Percentiles rank a stretch among this genome's conserved stretches.
These are phyloP conservation scores for Panaeolus cyanescens DNA, from an alignment of 768 basidiomycete species.

Conservation along the genomic window DNA sequence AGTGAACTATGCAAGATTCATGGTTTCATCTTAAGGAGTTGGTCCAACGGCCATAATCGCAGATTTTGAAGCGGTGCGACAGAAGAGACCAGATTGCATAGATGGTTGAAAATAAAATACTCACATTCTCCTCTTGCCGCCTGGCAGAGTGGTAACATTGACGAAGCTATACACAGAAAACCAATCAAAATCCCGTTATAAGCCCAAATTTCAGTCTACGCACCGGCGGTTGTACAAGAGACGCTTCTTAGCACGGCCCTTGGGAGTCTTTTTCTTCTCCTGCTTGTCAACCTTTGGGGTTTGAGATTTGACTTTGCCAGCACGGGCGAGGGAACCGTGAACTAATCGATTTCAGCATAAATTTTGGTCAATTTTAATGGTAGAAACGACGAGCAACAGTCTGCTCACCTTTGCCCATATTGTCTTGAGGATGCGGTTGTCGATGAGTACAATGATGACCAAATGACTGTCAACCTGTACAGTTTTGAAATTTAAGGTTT, in stretches of 20 bases:
- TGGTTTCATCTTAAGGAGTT: conserved; percentile 53
- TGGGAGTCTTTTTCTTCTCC: conserved; percentile 99
- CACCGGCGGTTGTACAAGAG: conserved; percentile 92
- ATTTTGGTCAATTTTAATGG: neutral
- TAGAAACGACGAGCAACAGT: conserved; percentile 14
- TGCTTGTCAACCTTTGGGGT: conserved; percentile 97
- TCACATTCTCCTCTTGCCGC: conserved; percentile 96
- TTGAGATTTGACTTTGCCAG: conserved; percentile 99
- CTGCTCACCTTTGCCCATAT: conserved; percentile 71
- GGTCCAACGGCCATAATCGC: neutral
- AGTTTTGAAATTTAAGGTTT: conserved; percentile 41
- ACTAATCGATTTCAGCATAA: conserved; percentile 46
- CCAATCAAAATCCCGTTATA: conserved; percentile 1
- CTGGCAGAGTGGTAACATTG: conserved; percentile 87
- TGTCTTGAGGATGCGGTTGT: conserved; percentile 56
- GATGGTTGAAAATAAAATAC: conserved; percentile 34
- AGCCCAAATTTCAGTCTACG: conserved; percentile 24
- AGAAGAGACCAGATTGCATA: neutral
- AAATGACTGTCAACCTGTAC: conserved; percentile 37
- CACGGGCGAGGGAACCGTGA: conserved; percentile 99
- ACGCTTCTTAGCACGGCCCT: conserved; percentile 97
- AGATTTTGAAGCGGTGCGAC: neutral
- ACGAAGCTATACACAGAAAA: conserved; percentile 65
- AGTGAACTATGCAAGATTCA: conserved; percentile 92
- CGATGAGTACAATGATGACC: conserved; percentile 30